A percentile compares a stretch with the other conserved stretches of the same genome.
phyloP scores from a whole-genome alignment of 169 alveolate genomes.

The Plasmodium blacklocki region DNA sequence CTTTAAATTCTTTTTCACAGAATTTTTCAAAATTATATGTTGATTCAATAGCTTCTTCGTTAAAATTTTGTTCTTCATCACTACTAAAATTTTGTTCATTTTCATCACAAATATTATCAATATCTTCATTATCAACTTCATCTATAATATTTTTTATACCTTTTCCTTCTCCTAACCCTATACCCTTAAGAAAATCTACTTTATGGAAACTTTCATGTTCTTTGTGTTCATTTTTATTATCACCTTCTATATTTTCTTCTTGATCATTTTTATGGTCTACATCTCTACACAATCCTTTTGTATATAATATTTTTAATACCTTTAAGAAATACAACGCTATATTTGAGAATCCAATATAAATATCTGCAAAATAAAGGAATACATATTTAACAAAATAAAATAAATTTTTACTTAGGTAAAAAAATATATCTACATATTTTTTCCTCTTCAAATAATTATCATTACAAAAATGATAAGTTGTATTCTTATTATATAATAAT shows the following conservation, averaged over 20 bases:
- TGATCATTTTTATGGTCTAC: conserved; percentile 77
- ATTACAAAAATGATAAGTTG: neutral
- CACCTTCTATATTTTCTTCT: conserved; percentile 52
- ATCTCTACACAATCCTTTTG: conserved; percentile 78
- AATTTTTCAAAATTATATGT: conserved; percentile 84
- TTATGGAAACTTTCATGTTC: conserved; percentile 83
- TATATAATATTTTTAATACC: conserved; percentile 66
- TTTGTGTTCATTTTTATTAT: conserved; percentile 76
- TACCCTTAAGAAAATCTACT: conserved; percentile 80
- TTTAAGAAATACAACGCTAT: conserved; percentile 67
- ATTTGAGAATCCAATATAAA: conserved; percentile 61
- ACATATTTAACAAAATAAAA: conserved; percentile 45
- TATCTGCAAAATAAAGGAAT: conserved; percentile 43
- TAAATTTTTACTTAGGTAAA: conserved; percentile 47
- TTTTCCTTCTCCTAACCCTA: conserved; percentile 84
- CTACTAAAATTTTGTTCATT: conserved; percentile 78
- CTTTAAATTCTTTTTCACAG: conserved; percentile 82
- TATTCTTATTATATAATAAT: neutral
- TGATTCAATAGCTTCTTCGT: conserved; percentile 84
- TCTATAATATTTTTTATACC: conserved; percentile 84
- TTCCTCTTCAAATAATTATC: neutral
- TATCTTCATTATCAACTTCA: conserved; percentile 85
- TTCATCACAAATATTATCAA: conserved; percentile 77
- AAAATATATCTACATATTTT: conserved; percentile 20
- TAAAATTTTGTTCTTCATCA: conserved; percentile 79